Conservation (phyloP, 2,329 filamentous ascomycete species). For the Xylaria sp. region DNA sequence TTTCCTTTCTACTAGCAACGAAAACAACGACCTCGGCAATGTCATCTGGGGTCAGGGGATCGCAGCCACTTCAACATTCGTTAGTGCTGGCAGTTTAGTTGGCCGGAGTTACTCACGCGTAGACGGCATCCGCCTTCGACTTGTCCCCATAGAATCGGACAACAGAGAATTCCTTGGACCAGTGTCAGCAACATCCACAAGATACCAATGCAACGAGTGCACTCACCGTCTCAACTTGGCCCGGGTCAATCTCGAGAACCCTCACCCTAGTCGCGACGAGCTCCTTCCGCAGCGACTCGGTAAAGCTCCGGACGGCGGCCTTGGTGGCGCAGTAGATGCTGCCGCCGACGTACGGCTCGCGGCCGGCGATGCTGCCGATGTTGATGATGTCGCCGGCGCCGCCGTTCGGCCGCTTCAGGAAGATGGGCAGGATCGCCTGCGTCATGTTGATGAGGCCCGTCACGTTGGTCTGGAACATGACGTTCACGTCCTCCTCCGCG, state of each 20-base stretch:
- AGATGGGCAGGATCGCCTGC: constrained; percentile 82
- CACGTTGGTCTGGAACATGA: constrained; percentile 94
- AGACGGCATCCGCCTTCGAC: constrained; percentile 73
- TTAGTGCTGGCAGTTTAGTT: constrained; percentile 18
- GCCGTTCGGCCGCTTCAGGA: constrained; percentile 73
- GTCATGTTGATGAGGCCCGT: constrained; percentile 96
- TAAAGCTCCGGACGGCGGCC: constrained; percentile 73
- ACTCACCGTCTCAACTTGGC: constrained; percentile 72
- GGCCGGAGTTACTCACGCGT: constrained; percentile 50
- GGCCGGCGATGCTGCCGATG: constrained; percentile 63
- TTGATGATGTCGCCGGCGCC: constrained; percentile 94
- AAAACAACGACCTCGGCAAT: constrained; percentile 81
- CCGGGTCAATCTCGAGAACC: constrained; percentile 75
- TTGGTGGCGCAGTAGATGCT: constrained; percentile 82
- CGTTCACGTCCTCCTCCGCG: constrained; percentile 74
- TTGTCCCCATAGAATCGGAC: constrained; percentile 78
- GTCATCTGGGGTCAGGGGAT: constrained; percentile 76
- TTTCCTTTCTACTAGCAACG: constrained; percentile 73
- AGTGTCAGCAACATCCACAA: constrained; percentile 4
- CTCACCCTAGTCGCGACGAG: constrained; percentile 70
- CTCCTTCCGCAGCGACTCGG: constrained; percentile 71
- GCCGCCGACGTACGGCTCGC: constrained; percentile 72
- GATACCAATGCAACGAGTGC: too few relatives aligned
- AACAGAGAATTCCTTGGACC: constrained; percentile 66
- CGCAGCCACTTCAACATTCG: constrained; percentile 38